A percentile compares a stretch with the other conserved stretches of the same genome.
Evolutionary conservation across 345 rosid genomes (phyloP).

Genomic region (Eucalyptus camaldulensis): DNA sequence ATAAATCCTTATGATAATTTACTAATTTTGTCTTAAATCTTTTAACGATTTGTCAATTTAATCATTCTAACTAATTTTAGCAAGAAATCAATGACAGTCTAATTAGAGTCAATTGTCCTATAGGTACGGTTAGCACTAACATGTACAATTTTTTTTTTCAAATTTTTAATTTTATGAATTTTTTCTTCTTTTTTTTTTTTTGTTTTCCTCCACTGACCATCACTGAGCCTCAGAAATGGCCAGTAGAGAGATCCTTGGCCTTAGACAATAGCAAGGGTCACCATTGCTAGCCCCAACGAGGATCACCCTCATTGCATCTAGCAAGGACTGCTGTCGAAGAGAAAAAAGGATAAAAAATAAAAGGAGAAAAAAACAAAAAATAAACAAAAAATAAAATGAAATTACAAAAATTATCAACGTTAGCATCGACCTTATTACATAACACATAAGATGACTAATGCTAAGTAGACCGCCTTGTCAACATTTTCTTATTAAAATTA

Average conservation of each 20-base stretch:
- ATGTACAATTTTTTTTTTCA: too few relatives aligned
- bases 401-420: too few relatives aligned
- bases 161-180: too few relatives aligned
- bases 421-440: not conserved
- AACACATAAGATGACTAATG: rapidly evolving
- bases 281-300: not conserved
- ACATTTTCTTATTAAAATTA: not conserved
- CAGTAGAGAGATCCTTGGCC: not conserved
- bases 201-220: not conserved
- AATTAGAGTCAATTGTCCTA: not conserved
- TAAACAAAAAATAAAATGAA: too few relatives aligned
- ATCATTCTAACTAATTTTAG: not conserved
- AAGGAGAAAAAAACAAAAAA: too few relatives aligned
- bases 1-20: too few relatives aligned
- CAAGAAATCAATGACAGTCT: rapidly evolving
- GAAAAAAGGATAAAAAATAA: too few relatives aligned
- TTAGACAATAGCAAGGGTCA: not conserved
- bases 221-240: rapidly evolving
- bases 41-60: too few relatives aligned
- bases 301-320: not conserved
- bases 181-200: too few relatives aligned
- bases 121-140: rapidly evolving
- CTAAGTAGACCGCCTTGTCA: not conserved
- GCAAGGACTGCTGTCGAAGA: rapidly evolving
- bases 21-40: too few relatives aligned